A percentile compares a stretch with the other conserved stretches of the same genome.
Conservation (phyloP, 257 asterid genomes). For the Lavandula angustifolia region DNA sequence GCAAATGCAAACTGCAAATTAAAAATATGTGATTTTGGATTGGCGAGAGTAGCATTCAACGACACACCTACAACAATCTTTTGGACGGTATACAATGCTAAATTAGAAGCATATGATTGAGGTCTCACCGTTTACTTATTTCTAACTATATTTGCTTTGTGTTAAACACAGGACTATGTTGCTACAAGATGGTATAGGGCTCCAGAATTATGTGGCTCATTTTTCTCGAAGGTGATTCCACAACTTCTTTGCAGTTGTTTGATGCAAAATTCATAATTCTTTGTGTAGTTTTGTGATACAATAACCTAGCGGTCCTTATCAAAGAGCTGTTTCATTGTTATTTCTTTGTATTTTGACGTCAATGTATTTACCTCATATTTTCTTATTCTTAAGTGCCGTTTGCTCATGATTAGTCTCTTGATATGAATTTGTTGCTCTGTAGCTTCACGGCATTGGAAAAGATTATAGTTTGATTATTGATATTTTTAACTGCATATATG, state of each 20-base stretch:
- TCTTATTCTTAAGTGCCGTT: conserved; percentile 13
- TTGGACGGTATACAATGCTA: conserved; percentile 78
- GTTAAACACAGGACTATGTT: conserved; percentile 67
- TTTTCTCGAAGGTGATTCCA: conserved; percentile 68
- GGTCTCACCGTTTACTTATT: background rate
- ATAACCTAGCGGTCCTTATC: background rate
- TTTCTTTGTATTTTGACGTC: background rate
- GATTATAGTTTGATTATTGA: background rate
- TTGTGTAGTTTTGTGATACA: background rate
- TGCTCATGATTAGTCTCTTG: conserved; percentile 13
- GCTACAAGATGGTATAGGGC: conserved; percentile 96
- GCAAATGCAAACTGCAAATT: conserved; percentile 97
- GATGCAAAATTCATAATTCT: conserved; percentile 11
- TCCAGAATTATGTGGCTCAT: conserved; percentile 88
- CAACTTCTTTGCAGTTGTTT: conserved; percentile 13
- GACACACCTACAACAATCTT: conserved; percentile 88
- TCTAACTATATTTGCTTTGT: conserved; percentile 8
- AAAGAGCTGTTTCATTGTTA: background rate
- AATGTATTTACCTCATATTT: background rate
- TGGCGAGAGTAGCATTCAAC: conserved; percentile 92
- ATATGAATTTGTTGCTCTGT: conserved; percentile 8
- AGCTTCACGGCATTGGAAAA: background rate
- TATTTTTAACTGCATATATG: conserved; percentile 18
- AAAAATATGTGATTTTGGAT: conserved; percentile 92
- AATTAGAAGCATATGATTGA: background rate